Conservation (phyloP, 73 alveolate genomes). For the Tetrahymena elliotti region DNA sequence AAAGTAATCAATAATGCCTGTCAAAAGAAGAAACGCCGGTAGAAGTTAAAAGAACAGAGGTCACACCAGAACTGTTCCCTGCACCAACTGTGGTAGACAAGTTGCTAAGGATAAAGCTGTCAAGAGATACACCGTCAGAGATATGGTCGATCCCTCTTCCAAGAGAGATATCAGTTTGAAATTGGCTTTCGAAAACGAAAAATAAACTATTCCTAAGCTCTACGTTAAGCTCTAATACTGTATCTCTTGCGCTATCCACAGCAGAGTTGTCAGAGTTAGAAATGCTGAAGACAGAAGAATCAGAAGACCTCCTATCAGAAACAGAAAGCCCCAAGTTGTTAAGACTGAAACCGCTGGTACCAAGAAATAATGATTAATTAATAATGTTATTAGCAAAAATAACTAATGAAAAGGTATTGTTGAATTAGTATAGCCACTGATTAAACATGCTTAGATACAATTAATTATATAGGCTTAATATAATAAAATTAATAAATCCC, state of each 20-base stretch:
- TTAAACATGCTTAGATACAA: not conserved
- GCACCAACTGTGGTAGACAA: conserved; percentile 95
- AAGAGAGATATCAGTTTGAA: conserved; percentile 91
- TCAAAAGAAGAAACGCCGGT: conserved; percentile 97
- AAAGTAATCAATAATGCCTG: conserved; percentile 48
- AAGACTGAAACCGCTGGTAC: not conserved
- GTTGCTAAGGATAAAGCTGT: conserved; percentile 96
- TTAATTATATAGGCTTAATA: not conserved
- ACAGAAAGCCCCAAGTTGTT: not conserved
- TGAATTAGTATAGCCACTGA: not conserved
- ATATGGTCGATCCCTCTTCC: conserved; percentile 96
- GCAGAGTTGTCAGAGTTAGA: conserved; percentile 91
- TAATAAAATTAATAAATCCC: not conserved
- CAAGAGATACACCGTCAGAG: conserved; percentile 83
- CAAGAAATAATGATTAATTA: not conserved
- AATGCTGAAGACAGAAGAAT: conserved; percentile 62
- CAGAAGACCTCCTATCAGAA: conserved; percentile 33
- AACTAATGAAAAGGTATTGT: not conserved
- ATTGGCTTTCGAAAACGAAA: conserved; percentile 61
- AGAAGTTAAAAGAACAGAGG: conserved; percentile 96
- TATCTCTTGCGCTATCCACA: conserved; percentile 93
- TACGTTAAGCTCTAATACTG: conserved; percentile 49
- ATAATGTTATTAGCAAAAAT: not conserved
- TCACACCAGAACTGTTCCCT: conserved; percentile 88
- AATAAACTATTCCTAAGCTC: not conserved